These are phyloP conservation scores for Phaeosphaeria sp. DNA, from an alignment of 2,329 filamentous ascomycete genomes.

Conservation along the genomic window DNA sequence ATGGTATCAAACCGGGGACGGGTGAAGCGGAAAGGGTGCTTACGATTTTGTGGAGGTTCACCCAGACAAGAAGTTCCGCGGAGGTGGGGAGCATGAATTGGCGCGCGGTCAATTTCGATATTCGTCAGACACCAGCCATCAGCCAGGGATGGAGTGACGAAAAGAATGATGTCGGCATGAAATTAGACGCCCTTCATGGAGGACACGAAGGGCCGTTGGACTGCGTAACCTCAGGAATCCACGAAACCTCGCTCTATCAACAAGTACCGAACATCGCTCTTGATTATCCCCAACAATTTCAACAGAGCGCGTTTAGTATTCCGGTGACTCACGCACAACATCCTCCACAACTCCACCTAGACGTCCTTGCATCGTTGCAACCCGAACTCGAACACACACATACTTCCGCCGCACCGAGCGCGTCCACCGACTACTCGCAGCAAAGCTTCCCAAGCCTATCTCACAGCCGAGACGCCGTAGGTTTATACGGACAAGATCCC, in stretches of 20 bases:
- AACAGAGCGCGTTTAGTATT: constrained; percentile 19
- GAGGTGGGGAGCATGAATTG: constrained; percentile 43
- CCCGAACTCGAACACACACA: constrained; percentile 31
- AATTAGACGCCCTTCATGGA: constrained; percentile 13
- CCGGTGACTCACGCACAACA: constrained; percentile 20
- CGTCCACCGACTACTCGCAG: constrained; percentile 36
- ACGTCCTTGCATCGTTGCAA: constrained; percentile 28
- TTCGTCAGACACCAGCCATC: neutral
- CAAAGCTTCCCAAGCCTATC: constrained; percentile 29
- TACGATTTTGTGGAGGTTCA: constrained; percentile 50
- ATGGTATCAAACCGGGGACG: constrained; percentile 37
- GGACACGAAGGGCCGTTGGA: constrained; percentile 4
- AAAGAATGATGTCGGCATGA: constrained; percentile 6
- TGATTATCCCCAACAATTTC: constrained; percentile 14
- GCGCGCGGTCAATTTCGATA: constrained; percentile 39
- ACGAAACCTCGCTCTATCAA: constrained; percentile 22
- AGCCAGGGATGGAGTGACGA: constrained; percentile 26
- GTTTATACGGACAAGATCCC: constrained; percentile 24
- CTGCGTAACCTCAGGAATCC: constrained; percentile 1
- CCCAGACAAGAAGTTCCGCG: constrained; percentile 32
- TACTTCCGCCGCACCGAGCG: constrained; percentile 25
- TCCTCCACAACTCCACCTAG: constrained; percentile 34
- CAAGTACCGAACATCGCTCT: constrained; percentile 14
- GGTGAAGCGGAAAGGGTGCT: constrained; percentile 37
- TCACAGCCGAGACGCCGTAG: constrained; percentile 26